These are phyloP conservation scores for Bassia scoparia DNA, from an alignment of 148 eudicot genomes.

Conservation along the genomic window DNA sequence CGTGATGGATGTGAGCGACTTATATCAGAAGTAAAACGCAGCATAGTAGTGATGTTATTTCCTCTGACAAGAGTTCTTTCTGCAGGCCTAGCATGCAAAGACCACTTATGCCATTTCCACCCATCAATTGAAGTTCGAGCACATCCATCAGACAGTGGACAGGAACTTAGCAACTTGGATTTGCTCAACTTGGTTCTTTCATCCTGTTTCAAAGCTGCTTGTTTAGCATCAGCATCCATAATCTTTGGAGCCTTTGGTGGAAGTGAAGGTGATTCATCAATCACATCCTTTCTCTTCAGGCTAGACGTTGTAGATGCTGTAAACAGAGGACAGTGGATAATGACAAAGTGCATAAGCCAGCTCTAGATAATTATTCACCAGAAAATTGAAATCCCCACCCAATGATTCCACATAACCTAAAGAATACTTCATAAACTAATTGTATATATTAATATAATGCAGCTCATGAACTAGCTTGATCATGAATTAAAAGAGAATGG, in stretches of 20 bases:
- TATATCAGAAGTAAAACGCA: conserved; percentile 36
- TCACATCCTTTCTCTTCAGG: conserved; percentile 50
- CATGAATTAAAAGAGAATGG: not conserved
- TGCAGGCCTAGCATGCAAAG: conserved; percentile 65
- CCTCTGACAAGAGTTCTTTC: conserved; percentile 84
- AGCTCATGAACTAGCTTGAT: not conserved
- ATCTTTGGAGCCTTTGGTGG: conserved; percentile 42
- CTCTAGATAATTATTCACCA: conserved; percentile 4
- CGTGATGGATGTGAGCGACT: conserved; percentile 40
- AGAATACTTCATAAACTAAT: not conserved
- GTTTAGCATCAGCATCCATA: conserved; percentile 35
- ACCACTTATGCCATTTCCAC: conserved; percentile 97
- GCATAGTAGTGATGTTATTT: conserved; percentile 34
- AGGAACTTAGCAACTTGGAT: conserved; percentile 36
- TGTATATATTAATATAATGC: not conserved
- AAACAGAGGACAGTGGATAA: conserved; percentile 16
- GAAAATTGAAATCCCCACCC: not conserved
- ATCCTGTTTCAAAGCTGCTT: conserved; percentile 33
- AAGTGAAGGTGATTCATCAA: conserved; percentile 36
- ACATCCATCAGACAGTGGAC: conserved; percentile 76
- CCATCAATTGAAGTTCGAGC: conserved; percentile 87
- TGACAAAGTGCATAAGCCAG: not conserved
- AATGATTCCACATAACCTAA: not conserved
- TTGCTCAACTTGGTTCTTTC: conserved; percentile 32
- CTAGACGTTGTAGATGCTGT: conserved; percentile 43